Evolutionary conservation across 1,284 basidiomycete species (phyloP), one percentile per base, ranked within the genome.

Genomic region (Leccinum variabile): DNA sequence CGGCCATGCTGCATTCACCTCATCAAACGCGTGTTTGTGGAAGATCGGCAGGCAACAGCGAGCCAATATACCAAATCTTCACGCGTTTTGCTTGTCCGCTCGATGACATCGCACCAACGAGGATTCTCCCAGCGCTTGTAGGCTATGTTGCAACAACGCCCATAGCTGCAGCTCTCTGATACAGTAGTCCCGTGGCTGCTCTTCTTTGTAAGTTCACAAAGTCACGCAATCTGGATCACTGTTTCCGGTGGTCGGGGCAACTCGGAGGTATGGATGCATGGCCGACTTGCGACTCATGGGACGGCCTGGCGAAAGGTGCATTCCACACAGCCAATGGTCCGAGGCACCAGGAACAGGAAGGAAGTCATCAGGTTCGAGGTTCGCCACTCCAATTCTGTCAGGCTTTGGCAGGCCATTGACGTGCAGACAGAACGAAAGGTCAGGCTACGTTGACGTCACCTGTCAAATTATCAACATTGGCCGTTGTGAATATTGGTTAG

Each of bases 261-360:
- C 28, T 59, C 25, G 22, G 67, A 54, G 33, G 39, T 9, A n/a
- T 18, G 53, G 52, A 41, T 55, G 67, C 67, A 59, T 65, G 65
- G 61, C 35, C 37, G 59, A 67, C 68, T 67, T 61, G 55, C 39
- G 57, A 58, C 64, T 14, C 5, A 22, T 58, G 58, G 57, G 63
- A 57, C 58, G 22, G 68, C 41, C 53, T 57, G 67, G 67, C 28
- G 54, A 50, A 64, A 46, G 41, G 53, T 32, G 67, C 46, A 37
- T 60, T 53, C 44, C 22, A 52, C 64, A 68, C 67, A 68, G 68
- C 68, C 65, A 37, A 52, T 18, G 50, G n/a, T 35, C 28, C 13
- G 53, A 73, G 69, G 69, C 57, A 70, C 71, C 71, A 73, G 69
- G 71, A n/a, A 70, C 69, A 49, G 18, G 11, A 46, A 25, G 30